A percentile compares a stretch with the other conserved stretches of the same genome.
phyloP scores from a whole-genome alignment of 768 basidiomycete genomes.

The Clathrus columnatus region DNA sequence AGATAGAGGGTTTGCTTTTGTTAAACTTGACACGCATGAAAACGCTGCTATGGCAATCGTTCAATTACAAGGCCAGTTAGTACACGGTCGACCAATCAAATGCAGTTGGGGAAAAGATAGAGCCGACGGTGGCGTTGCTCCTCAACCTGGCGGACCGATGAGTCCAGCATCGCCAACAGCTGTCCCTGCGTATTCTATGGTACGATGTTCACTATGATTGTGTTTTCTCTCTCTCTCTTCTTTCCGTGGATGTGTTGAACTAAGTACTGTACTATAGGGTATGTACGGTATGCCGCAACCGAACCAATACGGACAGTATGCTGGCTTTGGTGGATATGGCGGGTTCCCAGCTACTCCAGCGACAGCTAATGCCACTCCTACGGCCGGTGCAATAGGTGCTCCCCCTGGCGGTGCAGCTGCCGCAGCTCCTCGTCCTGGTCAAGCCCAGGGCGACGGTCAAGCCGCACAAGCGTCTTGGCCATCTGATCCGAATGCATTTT shows the following conservation, averaged over 20 bases:
- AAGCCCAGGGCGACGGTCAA: conserved; percentile 15
- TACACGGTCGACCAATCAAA: conserved; percentile 95
- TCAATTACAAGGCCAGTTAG: conserved; percentile 92
- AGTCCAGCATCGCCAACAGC: conserved; percentile 47
- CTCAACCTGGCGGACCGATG: conserved; percentile 39
- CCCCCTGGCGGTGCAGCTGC: conserved; percentile 45
- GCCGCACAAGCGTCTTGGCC: conserved; percentile 61
- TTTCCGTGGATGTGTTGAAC: too few species aligned
- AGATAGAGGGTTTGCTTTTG: conserved; percentile 97
- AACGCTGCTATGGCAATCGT: conserved; percentile 98
- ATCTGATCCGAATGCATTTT: conserved; percentile 14
- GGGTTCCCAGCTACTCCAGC: conserved; percentile 62
- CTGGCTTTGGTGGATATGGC: conserved; percentile 66
- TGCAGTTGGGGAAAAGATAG: conserved; percentile 99
- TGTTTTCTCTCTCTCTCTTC: conserved; percentile 1
- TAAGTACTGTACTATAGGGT: conserved; percentile 37
- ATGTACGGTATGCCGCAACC: conserved; percentile 90
- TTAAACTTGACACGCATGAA: conserved; percentile 97
- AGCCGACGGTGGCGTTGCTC: conserved; percentile 53
- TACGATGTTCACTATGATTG: conserved; percentile 28
- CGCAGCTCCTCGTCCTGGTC: conserved; percentile 29
- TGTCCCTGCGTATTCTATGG: conserved; percentile 53
- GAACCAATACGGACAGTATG: conserved; percentile 63
- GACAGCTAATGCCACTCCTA: conserved; percentile 38
- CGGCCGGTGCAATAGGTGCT: conserved; percentile 46